Base-by-base conservation (phyloP, 2,329 filamentous ascomycete genomes). In the Alternaria gansuensis region DNA sequence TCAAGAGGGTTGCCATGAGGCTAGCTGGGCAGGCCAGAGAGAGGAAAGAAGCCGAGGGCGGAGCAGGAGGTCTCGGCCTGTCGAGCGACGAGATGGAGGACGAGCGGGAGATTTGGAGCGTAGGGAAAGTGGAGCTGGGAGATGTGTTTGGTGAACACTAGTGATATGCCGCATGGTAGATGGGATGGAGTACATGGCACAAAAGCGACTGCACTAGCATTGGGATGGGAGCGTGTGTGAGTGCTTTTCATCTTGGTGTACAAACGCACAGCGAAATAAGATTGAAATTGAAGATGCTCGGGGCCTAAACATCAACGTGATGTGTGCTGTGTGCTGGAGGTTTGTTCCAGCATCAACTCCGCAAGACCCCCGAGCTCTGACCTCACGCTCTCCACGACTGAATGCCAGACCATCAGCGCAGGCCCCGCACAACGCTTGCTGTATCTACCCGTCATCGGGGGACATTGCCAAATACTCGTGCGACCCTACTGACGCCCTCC, bases 61-160 rank as follows among this genome's bases (percentile, higher is more conserved):
- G 94, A 7, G 86, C 89, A 58, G 93, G 93, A 45, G 92, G 93
- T 0, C 75, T 98, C 49, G 93, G 93, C 0, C 77, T 99, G 70
- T 91, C 90, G 33, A 93, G 91, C 73, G 95, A 99, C 77, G 95
- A 99, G 81, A 82, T 88, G 31, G 95, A 99, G 74, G 95, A 99
- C 79, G 92, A 97, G 82, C 90, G 87, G 78, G 95, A 99, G 82
- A 88, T 99, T 63, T 96, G 93, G 93, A 95, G 91, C 75, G 90
- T 99, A 49, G 95, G 95, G 5, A 93, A 90, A 79, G 88, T 97
- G 49, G 94, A 98, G 75, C 80, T 93, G 45, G 90, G 86, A 8
- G 90, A 92, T 59, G 72, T 74, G 8, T 74, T 74, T 68, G 69
- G 62, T 3, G 66, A 69, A 11, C 54, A 63, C 31, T 65, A 59